Evolutionary conservation across 163 green algal genomes (phyloP), one percentile per base, ranked within the genome.

Genomic region (Chlamydomonas reinhardtii): DNA sequence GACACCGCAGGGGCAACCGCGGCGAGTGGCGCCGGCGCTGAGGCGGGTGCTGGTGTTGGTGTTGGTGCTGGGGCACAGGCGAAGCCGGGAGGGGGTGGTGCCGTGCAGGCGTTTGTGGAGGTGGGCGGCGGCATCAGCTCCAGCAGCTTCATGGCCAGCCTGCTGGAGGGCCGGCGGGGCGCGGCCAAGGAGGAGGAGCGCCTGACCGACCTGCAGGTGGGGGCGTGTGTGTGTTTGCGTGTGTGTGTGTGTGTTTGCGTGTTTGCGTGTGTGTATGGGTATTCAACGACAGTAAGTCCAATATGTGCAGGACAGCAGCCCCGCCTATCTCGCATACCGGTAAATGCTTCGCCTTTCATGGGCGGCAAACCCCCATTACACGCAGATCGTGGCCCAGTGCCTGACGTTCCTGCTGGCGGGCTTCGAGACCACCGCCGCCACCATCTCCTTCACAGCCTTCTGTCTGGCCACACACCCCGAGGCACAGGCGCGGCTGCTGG

Each of bases 351-450:
- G n/a, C n/a, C n/a, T n/a, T n/a, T n/a, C n/a, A n/a, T n/a, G n/a
- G n/a, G n/a, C n/a, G n/a, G n/a, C n/a, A n/a, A n/a, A n/a, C n/a
- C n/a, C n/a, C n/a, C n/a, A n/a, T 29, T 29, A 43, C 37, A 24
- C 61, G 17, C 93, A 94, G 70, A 89, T 96, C 89, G 94, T 94
- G 71, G 66, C 69, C 64, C 73, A 91, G 48, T 87, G 91, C 48
- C 91, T 92, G 76, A 76, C 93, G 59, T 83, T 83, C n/a, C 16
- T 79, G 15, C 24, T 79, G 12, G 79, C 69, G 12, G 91, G 86
- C 48, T 92, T 92, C 66, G 92, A 96, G 84, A 95, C 92, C 20
- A 95, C 91, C 32, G 88, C 87, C 20, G 84, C 91, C 86, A 94
- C 92, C 20, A 86, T 94, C 39, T 79, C 89, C 22, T 92, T 91